phyloP scores from a whole-genome alignment of 352 stramenopile genomes.

The Phytophthora palmivora region DNA sequence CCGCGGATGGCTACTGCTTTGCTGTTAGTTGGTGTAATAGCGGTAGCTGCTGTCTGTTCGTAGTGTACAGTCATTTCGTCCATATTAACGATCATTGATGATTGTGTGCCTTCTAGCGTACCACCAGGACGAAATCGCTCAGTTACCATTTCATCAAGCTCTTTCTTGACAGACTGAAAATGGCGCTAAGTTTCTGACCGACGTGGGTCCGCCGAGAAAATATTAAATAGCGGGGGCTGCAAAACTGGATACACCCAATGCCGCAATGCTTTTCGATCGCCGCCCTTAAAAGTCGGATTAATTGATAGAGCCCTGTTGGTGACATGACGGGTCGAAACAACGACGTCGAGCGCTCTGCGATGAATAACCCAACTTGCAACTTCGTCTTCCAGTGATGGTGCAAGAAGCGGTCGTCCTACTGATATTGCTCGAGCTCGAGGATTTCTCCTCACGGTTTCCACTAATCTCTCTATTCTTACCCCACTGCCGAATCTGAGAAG shows the following conservation, averaged over 20 bases:
- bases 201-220: constrained; percentile 8
- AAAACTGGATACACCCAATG: constrained; percentile 16
- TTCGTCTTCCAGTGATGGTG: neutral
- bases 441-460: too few relatives aligned
- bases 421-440: too few relatives aligned
- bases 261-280: neutral
- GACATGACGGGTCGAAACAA: constrained; percentile 2
- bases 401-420: too few relatives aligned
- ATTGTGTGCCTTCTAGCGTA: constrained; percentile 5
- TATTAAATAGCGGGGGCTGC: neutral
- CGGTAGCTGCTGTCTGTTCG: constrained; percentile 5
- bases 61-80: constrained; percentile 2
- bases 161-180: neutral
- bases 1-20: constrained; percentile 5
- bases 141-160: constrained; percentile 11
- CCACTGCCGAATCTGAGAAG: too few relatives aligned
- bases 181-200: constrained; percentile 13
- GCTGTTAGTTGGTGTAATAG: constrained; percentile 1
- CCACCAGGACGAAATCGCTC: constrained; percentile 3
- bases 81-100: constrained; percentile 11
- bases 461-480: too few relatives aligned
- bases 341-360: constrained; percentile 1
- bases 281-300: constrained; percentile 3
- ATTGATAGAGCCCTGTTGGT: constrained; percentile 13
- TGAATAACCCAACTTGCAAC: constrained; percentile 3